Evolutionary conservation across 2,329 filamentous ascomycete species (phyloP).

Genomic region (Epichloe bromicola): DNA sequence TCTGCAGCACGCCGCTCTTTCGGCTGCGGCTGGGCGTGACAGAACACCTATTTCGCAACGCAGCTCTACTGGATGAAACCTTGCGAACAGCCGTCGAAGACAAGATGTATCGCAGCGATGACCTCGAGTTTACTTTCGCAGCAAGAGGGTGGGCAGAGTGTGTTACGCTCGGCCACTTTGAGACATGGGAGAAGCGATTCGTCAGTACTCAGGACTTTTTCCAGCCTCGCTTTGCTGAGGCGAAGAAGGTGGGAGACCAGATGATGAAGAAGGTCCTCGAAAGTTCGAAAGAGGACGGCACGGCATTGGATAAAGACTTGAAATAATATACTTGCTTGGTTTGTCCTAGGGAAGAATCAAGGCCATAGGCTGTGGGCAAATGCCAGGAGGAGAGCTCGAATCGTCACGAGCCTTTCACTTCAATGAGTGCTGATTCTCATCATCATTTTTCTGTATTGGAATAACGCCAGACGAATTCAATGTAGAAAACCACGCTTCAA

Average conservation of each 20-base stretch:
- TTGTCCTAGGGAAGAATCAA: background rate
- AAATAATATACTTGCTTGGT: too few species aligned
- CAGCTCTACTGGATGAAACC: conserved; percentile 67
- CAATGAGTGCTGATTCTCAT: too few species aligned
- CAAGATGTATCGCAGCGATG: conserved; percentile 84
- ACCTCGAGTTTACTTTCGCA: conserved; percentile 95
- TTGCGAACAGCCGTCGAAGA: conserved; percentile 80
- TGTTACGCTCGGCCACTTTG: conserved; percentile 81
- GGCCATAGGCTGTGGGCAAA: background rate
- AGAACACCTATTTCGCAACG: conserved; percentile 84
- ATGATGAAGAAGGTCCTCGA: conserved; percentile 96
- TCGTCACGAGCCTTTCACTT: too few species aligned
- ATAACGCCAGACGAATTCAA: too few species aligned
- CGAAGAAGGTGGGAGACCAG: conserved; percentile 76
- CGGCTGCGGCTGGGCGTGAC: conserved; percentile 94
- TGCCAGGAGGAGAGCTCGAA: too few species aligned
- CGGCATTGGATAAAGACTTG: too few species aligned
- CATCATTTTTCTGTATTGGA: too few species aligned
- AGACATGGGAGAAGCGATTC: conserved; percentile 85
- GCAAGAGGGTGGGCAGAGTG: conserved; percentile 93
- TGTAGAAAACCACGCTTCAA: too few species aligned
- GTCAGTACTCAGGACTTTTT: conserved; percentile 86
- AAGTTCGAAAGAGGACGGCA: conserved; percentile 41
- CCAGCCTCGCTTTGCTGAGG: conserved; percentile 76
- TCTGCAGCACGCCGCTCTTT: conserved; percentile 95